Evolutionary conservation across 1,284 basidiomycete genomes (phyloP).

Genomic region (Caloboletus firmus): DNA sequence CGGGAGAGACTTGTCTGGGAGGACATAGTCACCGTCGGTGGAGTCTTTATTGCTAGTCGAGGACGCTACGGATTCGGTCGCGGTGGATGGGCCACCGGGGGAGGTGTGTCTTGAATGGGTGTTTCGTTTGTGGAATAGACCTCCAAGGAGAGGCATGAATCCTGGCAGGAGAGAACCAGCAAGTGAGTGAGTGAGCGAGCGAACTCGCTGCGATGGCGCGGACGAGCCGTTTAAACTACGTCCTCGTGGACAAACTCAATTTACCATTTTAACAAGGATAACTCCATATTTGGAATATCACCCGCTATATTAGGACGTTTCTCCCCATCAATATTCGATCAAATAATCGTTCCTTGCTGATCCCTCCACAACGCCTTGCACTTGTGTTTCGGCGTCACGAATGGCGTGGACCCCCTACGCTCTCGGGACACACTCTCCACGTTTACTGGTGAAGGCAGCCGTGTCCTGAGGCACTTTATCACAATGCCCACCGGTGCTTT

Average conservation of each 20-base stretch:
- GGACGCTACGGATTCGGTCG: slow-evolving; percentile 40
- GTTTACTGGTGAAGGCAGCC: not conserved
- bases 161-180: not conserved
- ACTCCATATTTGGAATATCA: slow-evolving; percentile 19
- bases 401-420: slow-evolving; percentile 1
- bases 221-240: slow-evolving; percentile 13
- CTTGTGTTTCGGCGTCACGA: not conserved
- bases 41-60: slow-evolving; percentile 29
- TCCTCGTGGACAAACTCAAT: slow-evolving; percentile 13
- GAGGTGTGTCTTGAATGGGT: not conserved
- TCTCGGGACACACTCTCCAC: not conserved
- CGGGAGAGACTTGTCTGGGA: slow-evolving; percentile 38
- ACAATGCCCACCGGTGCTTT: not conserved
- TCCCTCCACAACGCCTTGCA: not conserved
- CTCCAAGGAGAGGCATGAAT: slow-evolving; percentile 33
- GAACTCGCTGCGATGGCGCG: not conserved
- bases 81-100: not conserved
- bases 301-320: not conserved
- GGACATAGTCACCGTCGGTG: slow-evolving; percentile 43
- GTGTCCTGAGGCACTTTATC: not conserved
- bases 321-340: slow-evolving; percentile 8
- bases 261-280: slow-evolving; percentile 12
- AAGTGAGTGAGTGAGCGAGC: not conserved
- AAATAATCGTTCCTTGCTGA: slow-evolving; percentile 10
- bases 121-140: slow-evolving; percentile 29